Conservation (phyloP, 2,329 filamentous ascomycete genomes). For the Stenocarpella maydis region DNA sequence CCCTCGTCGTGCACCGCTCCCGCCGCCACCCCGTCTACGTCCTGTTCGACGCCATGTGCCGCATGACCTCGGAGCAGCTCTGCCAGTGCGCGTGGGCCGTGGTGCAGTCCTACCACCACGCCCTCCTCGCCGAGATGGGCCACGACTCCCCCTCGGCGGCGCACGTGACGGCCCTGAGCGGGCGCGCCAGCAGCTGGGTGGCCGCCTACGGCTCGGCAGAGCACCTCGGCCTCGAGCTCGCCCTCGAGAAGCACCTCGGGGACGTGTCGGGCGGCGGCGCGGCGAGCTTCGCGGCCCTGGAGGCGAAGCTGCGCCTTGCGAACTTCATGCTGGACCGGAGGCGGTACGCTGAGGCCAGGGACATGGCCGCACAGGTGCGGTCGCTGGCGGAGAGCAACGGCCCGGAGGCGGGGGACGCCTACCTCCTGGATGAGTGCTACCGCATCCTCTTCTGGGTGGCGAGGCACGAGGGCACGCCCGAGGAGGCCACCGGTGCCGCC, state of each 20-base stretch:
- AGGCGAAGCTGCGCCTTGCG: constrained; percentile 16
- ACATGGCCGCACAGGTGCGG: neutral
- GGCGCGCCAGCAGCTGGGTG: neutral
- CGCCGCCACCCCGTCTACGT: neutral
- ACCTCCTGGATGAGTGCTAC: constrained; percentile 23
- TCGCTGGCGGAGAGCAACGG: neutral
- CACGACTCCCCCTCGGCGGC: neutral
- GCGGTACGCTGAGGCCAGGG: neutral
- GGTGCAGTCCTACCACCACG: neutral
- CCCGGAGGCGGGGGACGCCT: constrained; percentile 3
- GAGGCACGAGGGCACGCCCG: neutral
- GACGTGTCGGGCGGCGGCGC: neutral
- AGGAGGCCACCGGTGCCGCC: neutral
- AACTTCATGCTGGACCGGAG: constrained; percentile 23
- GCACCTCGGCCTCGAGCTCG: neutral
- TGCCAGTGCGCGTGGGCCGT: constrained; percentile 16
- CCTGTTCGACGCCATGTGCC: constrained; percentile 2
- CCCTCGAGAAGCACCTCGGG: neutral
- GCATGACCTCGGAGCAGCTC: constrained; percentile 9
- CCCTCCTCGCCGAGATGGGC: neutral
- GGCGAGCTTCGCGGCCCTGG: constrained; percentile 10
- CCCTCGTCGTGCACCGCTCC: neutral
- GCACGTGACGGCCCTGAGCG: neutral
- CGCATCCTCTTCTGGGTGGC: constrained; percentile 11
- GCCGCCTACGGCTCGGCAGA: constrained; percentile 3